These are phyloP conservation scores for Cyanidium caldarium DNA, from an alignment of 23 red algal species.

Conservation along the genomic window DNA sequence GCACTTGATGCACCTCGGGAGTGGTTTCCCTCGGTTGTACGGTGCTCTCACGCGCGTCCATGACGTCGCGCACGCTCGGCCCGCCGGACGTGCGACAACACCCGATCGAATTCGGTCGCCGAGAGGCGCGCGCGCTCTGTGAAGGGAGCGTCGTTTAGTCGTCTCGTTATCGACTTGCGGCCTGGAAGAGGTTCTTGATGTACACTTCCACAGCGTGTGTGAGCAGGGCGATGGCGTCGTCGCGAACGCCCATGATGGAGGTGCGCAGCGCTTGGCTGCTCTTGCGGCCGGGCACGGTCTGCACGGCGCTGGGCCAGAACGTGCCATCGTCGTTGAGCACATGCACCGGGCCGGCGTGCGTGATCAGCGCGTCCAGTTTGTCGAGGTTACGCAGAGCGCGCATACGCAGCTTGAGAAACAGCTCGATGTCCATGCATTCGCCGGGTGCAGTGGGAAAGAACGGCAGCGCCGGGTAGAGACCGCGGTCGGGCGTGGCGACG, in stretches of 20 bases:
- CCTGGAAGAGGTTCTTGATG: slow-evolving; percentile 36
- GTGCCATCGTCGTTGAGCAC: neutral
- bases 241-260: slow-evolving; percentile 24
- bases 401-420: slow-evolving; percentile 35
- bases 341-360: too few species aligned
- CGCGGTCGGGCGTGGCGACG: too few species aligned
- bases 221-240: slow-evolving; percentile 37
- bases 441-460: slow-evolving; percentile 39
- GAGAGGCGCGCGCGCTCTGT: too few species aligned
- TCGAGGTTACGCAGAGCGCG: slow-evolving; percentile 10
- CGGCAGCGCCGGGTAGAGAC: slow-evolving; percentile 39
- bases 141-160: too few species aligned
- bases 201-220: slow-evolving; percentile 24
- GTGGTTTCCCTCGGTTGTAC: too few species aligned
- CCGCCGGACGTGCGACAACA: too few species aligned
- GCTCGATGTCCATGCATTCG: slow-evolving; percentile 23
- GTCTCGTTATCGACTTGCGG: too few species aligned
- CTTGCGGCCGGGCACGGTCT: neutral
- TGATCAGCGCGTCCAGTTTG: neutral
- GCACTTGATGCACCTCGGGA: too few species aligned
- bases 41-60: too few species aligned
- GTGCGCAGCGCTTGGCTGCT: slow-evolving; percentile 7
- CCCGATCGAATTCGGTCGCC: too few species aligned
- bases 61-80: too few species aligned
- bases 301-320: neutral